Percentiles rank a stretch among this genome's conserved stretches.
Conservation (phyloP, 2,329 filamentous ascomycete species). For the Onygenales sp. region DNA sequence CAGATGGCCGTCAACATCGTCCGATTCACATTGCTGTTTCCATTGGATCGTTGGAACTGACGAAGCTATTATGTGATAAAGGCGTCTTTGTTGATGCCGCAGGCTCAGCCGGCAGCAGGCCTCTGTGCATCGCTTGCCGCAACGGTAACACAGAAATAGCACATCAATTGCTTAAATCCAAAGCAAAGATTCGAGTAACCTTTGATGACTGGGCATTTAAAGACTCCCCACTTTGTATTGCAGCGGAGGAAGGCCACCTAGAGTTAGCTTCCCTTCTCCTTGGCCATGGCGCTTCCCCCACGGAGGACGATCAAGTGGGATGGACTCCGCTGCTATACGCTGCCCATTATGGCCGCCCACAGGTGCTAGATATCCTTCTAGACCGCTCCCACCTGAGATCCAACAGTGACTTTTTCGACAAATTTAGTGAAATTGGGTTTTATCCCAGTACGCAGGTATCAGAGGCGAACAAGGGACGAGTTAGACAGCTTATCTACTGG, state of each 20-base stretch:
- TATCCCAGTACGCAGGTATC: constrained; percentile 15
- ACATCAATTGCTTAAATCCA: constrained; percentile 23
- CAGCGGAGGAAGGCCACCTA: constrained; percentile 25
- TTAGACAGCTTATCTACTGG: constrained; percentile 3
- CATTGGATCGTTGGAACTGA: constrained; percentile 19
- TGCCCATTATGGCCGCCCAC: constrained; percentile 27
- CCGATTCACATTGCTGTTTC: constrained; percentile 27
- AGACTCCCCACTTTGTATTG: constrained; percentile 30
- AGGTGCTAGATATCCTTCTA: constrained; percentile 25
- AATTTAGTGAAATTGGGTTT: constrained; percentile 15
- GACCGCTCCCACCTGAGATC: constrained; percentile 12
- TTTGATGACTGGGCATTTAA: constrained; percentile 19
- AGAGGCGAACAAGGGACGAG: constrained; percentile 8
- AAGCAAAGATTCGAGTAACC: constrained; percentile 20
- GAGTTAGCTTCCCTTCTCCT: constrained; percentile 24
- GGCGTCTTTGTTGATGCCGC: constrained; percentile 22
- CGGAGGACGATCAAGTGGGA: constrained; percentile 25
- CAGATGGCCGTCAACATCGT: constrained; percentile 17
- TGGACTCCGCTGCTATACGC: constrained; percentile 32
- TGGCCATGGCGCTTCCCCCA: constrained; percentile 23
- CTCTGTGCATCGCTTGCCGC: constrained; percentile 27
- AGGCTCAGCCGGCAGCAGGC: constrained; percentile 21
- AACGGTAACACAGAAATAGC: constrained; percentile 26
- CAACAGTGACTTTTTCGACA: constrained; percentile 6
- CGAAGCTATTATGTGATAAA: constrained; percentile 23